Percentiles rank a stretch among this genome's conserved stretches.
Evolutionary conservation across 768 basidiomycete species (phyloP).

Genomic region (Tylopilus felleus): DNA sequence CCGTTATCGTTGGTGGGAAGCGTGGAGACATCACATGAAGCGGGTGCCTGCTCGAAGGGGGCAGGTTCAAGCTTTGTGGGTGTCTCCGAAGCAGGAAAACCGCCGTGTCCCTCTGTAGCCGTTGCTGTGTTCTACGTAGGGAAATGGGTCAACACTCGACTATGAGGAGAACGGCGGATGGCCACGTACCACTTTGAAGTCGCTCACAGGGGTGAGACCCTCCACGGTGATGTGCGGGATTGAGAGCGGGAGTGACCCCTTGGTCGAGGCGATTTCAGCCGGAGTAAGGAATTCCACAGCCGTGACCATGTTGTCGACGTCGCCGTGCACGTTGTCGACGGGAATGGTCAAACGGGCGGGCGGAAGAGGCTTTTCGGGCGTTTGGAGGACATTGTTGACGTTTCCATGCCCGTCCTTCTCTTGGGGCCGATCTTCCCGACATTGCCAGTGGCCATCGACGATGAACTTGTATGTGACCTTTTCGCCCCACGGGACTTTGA

Average conservation of each 20-base stretch:
- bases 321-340: slow-evolving; percentile 4
- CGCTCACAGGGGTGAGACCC: slow-evolving; percentile 31
- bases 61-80: not conserved
- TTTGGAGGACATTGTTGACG: slow-evolving; percentile 62
- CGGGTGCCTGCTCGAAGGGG: not conserved
- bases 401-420: slow-evolving; percentile 63
- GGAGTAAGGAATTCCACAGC: slow-evolving; percentile 21
- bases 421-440: slow-evolving; percentile 51
- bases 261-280: slow-evolving; percentile 8
- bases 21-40: slow-evolving; percentile 24
- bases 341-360: slow-evolving; percentile 19
- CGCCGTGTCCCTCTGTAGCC: slow-evolving; percentile 16
- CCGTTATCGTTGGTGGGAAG: slow-evolving; percentile 40
- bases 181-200: slow-evolving; percentile 15
- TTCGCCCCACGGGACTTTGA: slow-evolving; percentile 57
- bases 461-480: slow-evolving; percentile 76
- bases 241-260: slow-evolving; percentile 9
- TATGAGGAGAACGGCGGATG: not conserved
- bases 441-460: slow-evolving; percentile 69
- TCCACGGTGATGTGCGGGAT: slow-evolving; percentile 20
- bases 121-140: slow-evolving; percentile 20
- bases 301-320: slow-evolving; percentile 25
- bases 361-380: slow-evolving; percentile 45
- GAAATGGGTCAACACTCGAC: not conserved
- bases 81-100: slow-evolving; percentile 5